A percentile compares a stretch with the other conserved stretches of the same genome.
Conservation (phyloP, 2,329 filamentous ascomycete genomes). For the Fusarium protoensiforme region DNA sequence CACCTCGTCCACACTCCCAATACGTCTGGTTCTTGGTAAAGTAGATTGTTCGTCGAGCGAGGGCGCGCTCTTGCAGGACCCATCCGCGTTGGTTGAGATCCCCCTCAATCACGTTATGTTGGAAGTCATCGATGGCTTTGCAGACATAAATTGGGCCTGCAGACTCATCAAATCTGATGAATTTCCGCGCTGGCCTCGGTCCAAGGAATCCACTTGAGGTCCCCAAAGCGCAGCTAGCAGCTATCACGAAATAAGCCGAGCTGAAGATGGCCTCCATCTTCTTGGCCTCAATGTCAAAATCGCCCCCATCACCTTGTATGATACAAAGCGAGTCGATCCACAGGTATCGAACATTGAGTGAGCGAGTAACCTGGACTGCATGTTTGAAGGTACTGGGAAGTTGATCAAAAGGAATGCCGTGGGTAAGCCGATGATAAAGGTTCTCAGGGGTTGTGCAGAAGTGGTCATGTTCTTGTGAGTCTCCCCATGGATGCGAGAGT, state of each 20-base stretch:
- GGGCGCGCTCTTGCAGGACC: slow-evolving; percentile 19
- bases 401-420: background rate
- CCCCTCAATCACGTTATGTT: slow-evolving; percentile 23
- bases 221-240: slow-evolving; percentile 4
- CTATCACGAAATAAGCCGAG: slow-evolving; percentile 1
- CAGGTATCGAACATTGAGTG: slow-evolving; percentile 2
- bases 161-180: slow-evolving; percentile 2
- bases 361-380: background rate
- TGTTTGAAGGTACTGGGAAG: slow-evolving; percentile 1
- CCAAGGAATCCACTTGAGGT: slow-evolving; percentile 13
- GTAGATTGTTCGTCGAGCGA: slow-evolving; percentile 30
- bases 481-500: slow-evolving; percentile 23
- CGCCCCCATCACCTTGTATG: slow-evolving; percentile 1
- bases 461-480: background rate
- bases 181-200: background rate
- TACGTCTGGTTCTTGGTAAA: slow-evolving; percentile 31
- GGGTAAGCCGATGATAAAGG: background rate
- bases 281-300: slow-evolving; percentile 2
- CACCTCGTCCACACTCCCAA: slow-evolving; percentile 30
- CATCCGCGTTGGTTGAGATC: slow-evolving; percentile 9
- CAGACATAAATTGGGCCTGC: slow-evolving; percentile 12
- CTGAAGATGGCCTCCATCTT: slow-evolving; percentile 6
- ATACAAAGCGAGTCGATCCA: slow-evolving; percentile 24
- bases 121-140: slow-evolving; percentile 27
- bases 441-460: slow-evolving; percentile 19